These are phyloP conservation scores for Fusarium albosuccineum DNA, from an alignment of 2,329 filamentous ascomycete species.

Conservation along the genomic window DNA sequence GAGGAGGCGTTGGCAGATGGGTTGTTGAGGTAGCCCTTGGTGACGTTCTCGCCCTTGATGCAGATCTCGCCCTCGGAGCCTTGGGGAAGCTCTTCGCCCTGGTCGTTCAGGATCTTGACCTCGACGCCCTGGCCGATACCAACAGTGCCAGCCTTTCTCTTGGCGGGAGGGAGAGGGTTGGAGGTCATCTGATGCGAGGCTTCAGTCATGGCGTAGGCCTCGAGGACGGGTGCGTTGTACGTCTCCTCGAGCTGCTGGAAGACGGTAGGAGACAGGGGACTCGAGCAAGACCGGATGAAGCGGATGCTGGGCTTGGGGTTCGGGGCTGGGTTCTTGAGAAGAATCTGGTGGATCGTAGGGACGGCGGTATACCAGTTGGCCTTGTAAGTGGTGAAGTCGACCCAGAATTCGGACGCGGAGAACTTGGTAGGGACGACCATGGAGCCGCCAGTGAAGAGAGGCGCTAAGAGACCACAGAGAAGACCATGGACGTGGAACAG, in stretches of 20 bases:
- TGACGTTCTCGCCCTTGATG: constrained; percentile 86
- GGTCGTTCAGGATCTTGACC: constrained; percentile 79
- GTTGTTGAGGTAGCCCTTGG: constrained; percentile 88
- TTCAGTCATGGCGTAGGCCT: constrained; percentile 95
- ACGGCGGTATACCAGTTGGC: constrained; percentile 95
- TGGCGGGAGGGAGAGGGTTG: constrained; percentile 76
- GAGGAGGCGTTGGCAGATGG: constrained; percentile 78
- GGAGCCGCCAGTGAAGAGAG: constrained; percentile 80
- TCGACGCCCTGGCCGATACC: constrained; percentile 88
- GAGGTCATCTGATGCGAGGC: constrained; percentile 89
- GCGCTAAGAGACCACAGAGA: constrained; percentile 83
- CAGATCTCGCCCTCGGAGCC: constrained; percentile 85
- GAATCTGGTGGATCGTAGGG: constrained; percentile 92
- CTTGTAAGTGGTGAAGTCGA: constrained; percentile 77
- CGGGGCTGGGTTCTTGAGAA: constrained; percentile 80
- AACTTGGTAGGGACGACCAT: constrained; percentile 84
- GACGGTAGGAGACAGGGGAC: constrained; percentile 83
- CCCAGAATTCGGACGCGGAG: constrained; percentile 87
- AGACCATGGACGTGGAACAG: constrained; percentile 93
- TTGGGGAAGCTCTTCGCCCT: constrained; percentile 75
- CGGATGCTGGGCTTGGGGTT: constrained; percentile 78
- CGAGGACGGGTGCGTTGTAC: constrained; percentile 84
- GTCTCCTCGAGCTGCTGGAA: constrained; percentile 83
- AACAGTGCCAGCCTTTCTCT: constrained; percentile 84
- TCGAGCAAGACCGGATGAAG: constrained; percentile 90